Percentiles rank a stretch among this genome's conserved stretches.
Conservation (phyloP, 305 asterid species). For the Andrographis paniculata region DNA sequence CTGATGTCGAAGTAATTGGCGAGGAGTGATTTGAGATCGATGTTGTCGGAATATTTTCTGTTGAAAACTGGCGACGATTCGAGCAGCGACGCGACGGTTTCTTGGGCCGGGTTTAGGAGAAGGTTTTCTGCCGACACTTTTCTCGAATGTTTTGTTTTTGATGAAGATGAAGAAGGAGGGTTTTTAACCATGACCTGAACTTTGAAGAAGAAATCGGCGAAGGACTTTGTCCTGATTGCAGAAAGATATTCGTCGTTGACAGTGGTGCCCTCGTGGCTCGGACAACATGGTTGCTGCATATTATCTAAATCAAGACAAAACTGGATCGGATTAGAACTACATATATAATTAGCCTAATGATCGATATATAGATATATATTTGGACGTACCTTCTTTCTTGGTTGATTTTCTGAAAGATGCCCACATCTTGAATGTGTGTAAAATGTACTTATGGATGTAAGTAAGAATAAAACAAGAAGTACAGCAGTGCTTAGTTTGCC, state of each 20-base stretch:
- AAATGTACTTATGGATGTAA: too few relatives aligned
- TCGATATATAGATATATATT: too few relatives aligned
- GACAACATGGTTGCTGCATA: too few relatives aligned
- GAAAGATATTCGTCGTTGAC: constrained; percentile 69
- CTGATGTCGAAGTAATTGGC: constrained; percentile 51
- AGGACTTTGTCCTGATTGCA: constrained; percentile 70
- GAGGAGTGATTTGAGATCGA: constrained; percentile 46
- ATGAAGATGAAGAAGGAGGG: constrained; percentile 19
- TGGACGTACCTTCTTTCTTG: too few relatives aligned
- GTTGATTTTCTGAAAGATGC: constrained; percentile 26
- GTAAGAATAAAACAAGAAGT: not conserved
- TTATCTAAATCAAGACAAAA: too few relatives aligned
- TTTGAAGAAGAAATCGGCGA: constrained; percentile 48
- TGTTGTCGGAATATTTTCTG: too few relatives aligned
- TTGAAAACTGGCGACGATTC: constrained; percentile 30
- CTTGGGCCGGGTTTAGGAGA: constrained; percentile 69
- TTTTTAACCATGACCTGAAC: constrained; percentile 40
- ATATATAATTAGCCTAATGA: too few relatives aligned
- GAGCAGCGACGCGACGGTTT: constrained; percentile 39
- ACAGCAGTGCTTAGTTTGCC: not conserved
- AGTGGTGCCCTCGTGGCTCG: constrained; percentile 21
- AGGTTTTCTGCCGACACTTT: constrained; percentile 26
- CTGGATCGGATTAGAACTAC: too few relatives aligned
- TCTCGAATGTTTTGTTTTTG: constrained; percentile 9
- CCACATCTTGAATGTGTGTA: constrained; percentile 37